Evolutionary conservation across 345 rosid species (phyloP).

Genomic region (Salix arbutifolia): DNA sequence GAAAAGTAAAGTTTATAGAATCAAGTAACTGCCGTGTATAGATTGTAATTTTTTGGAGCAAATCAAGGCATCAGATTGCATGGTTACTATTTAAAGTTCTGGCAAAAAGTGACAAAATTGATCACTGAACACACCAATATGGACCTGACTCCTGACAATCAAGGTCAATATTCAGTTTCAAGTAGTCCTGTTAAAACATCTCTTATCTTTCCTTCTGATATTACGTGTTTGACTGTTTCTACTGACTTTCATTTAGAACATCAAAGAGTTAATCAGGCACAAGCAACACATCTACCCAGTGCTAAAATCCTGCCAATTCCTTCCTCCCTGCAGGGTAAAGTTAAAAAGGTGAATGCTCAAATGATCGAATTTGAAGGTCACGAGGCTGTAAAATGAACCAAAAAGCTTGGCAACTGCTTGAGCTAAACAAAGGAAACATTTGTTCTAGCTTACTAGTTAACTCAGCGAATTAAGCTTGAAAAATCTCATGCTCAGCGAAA

Average conservation of each 20-base stretch:
- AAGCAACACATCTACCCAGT: neutral
- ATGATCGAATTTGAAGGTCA: neutral
- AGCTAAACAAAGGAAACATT: neutral
- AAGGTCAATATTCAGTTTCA: neutral
- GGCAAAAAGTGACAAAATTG: neutral
- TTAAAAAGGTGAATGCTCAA: neutral
- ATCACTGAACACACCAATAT: neutral
- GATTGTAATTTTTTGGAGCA: neutral
- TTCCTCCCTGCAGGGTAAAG: neutral
- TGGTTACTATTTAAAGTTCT: neutral
- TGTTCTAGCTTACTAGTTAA: neutral
- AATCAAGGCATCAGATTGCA: neutral
- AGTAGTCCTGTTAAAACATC: neutral
- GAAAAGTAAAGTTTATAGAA: constrained; percentile 26
- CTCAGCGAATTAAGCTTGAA: neutral
- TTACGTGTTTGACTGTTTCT: neutral
- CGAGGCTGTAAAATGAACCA: neutral
- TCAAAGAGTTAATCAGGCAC: neutral
- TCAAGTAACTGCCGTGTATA: neutral
- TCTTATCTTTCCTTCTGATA: neutral
- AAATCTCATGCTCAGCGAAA: neutral
- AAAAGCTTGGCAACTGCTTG: neutral
- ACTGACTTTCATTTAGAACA: neutral
- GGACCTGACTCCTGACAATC: neutral
- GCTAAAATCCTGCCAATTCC: neutral